Evolutionary conservation across 106 monocot genomes (phyloP), one percentile per base, ranked within the genome.

Genomic region (Vanilla planifolia): DNA sequence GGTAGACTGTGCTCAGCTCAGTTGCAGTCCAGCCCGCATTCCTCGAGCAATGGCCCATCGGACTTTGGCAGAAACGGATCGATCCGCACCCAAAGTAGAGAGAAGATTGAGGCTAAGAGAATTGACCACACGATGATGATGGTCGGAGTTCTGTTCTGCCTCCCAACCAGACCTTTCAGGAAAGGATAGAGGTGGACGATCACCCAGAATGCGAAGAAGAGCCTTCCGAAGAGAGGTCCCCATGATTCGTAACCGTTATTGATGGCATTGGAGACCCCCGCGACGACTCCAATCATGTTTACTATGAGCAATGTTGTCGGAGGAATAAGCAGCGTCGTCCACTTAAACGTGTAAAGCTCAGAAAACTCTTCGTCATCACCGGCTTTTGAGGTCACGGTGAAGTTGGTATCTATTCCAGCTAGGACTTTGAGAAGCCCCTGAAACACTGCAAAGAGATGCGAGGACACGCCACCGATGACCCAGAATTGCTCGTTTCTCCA

Each of bases 201-300:
- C 60, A 84, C 68, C 68, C 59, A 68, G 30, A 68, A 68, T 9
- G 68, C 57, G 29, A 68, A 68, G 43, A 68, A 68, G 7, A 84
- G 84, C 56, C 68, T 60, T 3, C 84, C 84, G 30, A 84, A 84
- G 51, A 84, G 61, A 55, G 79, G 79, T 1, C 84, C 84, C 84
- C 84, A 84, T 27, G 84, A 84, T 59, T 79, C 84, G 40, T 84
- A 79, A n/a, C 79, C 84, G 11, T 84, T 84, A 79, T 84, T 84
- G 27, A 84, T 84, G 19, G 84, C 84, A 69, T 84, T 79, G n/a
- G 79, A 84, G 29, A 84, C 51, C 5, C 84, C 84, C n/a, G 84
- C 84, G n/a, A 84, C 84, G 2, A 84, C 79, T 29, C 84, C 84
- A 43, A 84, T 69, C 19, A 84, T 36, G 56, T 84, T 84, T 17